Percentiles rank a stretch among this genome's conserved stretches.
Evolutionary conservation across 129 eudicot genomes (phyloP).

Genomic region (Pulicaria dysenterica): DNA sequence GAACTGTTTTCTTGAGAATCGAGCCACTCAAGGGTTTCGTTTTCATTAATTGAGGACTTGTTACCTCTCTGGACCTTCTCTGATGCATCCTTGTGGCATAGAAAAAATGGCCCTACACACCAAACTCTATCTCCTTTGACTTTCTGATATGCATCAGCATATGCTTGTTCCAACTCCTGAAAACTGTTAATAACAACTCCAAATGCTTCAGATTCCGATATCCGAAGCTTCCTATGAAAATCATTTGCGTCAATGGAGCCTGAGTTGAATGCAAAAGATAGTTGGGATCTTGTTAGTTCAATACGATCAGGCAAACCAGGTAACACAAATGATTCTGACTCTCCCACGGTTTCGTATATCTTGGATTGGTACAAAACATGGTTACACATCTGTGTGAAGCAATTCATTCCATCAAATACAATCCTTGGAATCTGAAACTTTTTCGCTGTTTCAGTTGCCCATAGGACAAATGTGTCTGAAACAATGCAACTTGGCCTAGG

Average conservation of each 20-base stretch:
- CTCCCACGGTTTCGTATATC: constrained; percentile 38
- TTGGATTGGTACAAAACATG: constrained; percentile 32
- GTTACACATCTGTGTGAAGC: constrained; percentile 58
- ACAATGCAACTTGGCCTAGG: constrained; percentile 42
- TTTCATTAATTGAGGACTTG: constrained; percentile 31
- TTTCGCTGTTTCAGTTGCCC: constrained; percentile 51
- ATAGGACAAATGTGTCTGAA: constrained; percentile 43
- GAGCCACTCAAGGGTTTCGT: constrained; percentile 48
- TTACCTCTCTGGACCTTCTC: constrained; percentile 42
- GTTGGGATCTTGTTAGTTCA: constrained; percentile 51
- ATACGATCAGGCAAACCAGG: constrained; percentile 59
- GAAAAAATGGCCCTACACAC: constrained; percentile 51
- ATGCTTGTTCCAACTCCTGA: constrained; percentile 50
- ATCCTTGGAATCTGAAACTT: constrained; percentile 59
- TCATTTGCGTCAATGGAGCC: not conserved
- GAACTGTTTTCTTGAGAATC: constrained; percentile 37
- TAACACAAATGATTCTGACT: constrained; percentile 40
- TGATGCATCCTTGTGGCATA: constrained; percentile 33
- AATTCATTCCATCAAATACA: constrained; percentile 57
- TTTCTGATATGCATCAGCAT: constrained; percentile 39
- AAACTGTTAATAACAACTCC: constrained; percentile 50
- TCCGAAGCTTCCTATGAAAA: constrained; percentile 13
- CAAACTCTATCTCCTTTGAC: constrained; percentile 39
- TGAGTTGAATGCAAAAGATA: constrained; percentile 36
- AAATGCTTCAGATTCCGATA: constrained; percentile 35